Evolutionary conservation across 331 rosid species (phyloP).

Genomic region (Cucumis variabilis): DNA sequence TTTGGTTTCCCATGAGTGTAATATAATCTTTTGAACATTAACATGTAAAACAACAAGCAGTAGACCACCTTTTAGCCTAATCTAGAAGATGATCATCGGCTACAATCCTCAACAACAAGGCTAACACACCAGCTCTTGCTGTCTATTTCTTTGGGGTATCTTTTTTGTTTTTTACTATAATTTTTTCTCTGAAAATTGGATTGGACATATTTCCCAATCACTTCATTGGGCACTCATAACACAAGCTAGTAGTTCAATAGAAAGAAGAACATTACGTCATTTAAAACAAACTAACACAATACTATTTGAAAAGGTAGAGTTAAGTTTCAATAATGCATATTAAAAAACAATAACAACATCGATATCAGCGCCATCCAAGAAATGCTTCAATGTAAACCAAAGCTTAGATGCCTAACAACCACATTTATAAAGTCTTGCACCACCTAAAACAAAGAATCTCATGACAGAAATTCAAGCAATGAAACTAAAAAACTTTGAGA

Average conservation of each 20-base stretch:
- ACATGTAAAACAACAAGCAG: too few species aligned
- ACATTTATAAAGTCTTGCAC: not conserved
- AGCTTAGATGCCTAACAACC: not conserved
- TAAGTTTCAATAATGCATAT: not conserved
- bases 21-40: too few species aligned
- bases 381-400: not conserved
- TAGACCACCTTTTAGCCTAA: too few species aligned
- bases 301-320: not conserved
- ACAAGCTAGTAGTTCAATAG: not conserved
- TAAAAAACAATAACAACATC: not conserved
- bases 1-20: too few species aligned
- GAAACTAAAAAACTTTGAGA: conserved; percentile 7
- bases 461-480: not conserved
- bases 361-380: not conserved
- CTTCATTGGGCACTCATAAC: not conserved
- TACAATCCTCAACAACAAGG: too few species aligned
- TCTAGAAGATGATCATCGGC: too few species aligned
- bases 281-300: not conserved
- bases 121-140: too few species aligned
- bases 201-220: not conserved
- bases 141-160: not conserved
- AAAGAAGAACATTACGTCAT: not conserved
- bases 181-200: not conserved
- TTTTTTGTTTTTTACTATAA: not conserved
- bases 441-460: conserved; percentile 9